These are phyloP conservation scores for Mediolabrus comicus DNA, from an alignment of 108 stramenopile genomes.

Conservation along the genomic window DNA sequence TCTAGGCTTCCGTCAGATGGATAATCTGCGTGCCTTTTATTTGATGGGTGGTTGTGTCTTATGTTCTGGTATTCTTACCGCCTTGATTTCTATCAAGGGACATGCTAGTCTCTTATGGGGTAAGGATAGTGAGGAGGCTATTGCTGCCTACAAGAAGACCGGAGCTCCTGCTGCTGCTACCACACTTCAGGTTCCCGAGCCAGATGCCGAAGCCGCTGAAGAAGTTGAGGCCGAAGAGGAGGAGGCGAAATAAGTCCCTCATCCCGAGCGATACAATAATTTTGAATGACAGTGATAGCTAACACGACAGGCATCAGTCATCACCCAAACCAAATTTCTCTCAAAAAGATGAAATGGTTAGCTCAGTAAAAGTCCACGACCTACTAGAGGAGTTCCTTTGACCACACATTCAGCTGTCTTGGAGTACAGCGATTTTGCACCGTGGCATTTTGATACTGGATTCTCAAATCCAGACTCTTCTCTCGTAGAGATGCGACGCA, in stretches of 20 bases:
- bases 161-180: not conserved
- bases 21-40: constrained; percentile 35
- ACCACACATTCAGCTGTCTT: no score
- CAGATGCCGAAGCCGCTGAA: not conserved
- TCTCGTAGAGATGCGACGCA: no score
- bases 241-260: not conserved
- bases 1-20: constrained; percentile 45
- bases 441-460: no score
- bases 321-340: not conserved
- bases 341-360: no score
- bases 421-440: no score
- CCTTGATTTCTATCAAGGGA: constrained; percentile 64
- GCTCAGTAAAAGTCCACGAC: no score
- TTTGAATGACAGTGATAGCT: not conserved
- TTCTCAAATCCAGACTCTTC: no score
- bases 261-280: not conserved
- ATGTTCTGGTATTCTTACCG: constrained; percentile 1
- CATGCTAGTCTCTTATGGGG: constrained; percentile 47
- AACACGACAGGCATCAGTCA: not conserved
- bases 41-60: constrained; percentile 43
- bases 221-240: not conserved
- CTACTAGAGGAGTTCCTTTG: no score
- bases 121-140: constrained; percentile 13
- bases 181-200: not conserved
- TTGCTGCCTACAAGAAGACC: not conserved